Evolutionary conservation across 148 eudicot species (phyloP), one percentile per base, ranked within the genome.

Genomic region (Rhododendron henanense): DNA sequence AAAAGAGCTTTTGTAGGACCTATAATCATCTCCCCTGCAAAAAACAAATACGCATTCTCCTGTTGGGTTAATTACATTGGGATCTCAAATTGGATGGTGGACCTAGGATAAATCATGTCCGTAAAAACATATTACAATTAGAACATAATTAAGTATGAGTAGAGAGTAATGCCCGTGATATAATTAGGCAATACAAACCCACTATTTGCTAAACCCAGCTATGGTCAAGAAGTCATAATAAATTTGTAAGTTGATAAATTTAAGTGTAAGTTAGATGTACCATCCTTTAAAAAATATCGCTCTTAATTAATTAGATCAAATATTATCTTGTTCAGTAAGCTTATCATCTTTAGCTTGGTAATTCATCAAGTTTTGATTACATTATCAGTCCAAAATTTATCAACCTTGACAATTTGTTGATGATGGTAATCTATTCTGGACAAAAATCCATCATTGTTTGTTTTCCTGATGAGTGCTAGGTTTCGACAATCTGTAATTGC

Each of bases 11-110:
- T 94, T 81, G 94, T 89, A 10, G 99, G 95, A 59, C 99, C 99
- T 57, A 96, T 94, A 82, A 95, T 91, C 98, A 96, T 96, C 91
- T 96, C 97, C 33, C 96, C 99, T 96, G 90, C 55, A 67, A 10
- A 67, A 2, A 1, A 63, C 28, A 25, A 69, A 69, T 69, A 67
- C 5, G 15, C 69, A 67, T 67, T 67, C 28, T 67, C 73, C 1
- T 3, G 57, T 14, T 3, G 57, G 57, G 18, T 53, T 53, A 53
- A 15, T 53, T 53, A 53, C 57, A 53, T 15, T 3, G 15, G 57
- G 57, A 18, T 55, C 61, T 16, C 6, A 19, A 55, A 18, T 55
- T 55, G 23, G 61, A 55, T 55, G 23, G 21, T 16, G 61, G 61
- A 16, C 21, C 21, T 18, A 55, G 59, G 59, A 55, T 55, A 55